These are phyloP conservation scores for Pneumocystis wakefieldiae DNA, from an alignment of 1,139 yeast species.

Conservation along the genomic window DNA sequence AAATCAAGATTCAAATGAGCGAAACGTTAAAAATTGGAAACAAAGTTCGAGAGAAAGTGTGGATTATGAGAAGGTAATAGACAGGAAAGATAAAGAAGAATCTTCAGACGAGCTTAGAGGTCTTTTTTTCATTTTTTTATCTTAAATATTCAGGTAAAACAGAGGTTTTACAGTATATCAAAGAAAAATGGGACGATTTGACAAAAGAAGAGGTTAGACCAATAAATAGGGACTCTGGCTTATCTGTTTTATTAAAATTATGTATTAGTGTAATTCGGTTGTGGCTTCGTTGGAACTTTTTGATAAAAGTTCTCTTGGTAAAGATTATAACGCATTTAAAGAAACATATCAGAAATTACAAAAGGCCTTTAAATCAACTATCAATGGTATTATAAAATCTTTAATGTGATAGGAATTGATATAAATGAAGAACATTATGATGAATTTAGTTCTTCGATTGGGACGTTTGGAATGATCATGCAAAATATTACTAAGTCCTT, in stretches of 20 bases:
- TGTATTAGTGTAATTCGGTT: conserved; percentile 46
- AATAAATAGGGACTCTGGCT: not conserved
- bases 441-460: conserved; percentile 68
- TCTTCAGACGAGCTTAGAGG: not conserved
- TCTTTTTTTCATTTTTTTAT: not conserved
- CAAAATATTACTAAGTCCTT: conserved; percentile 45
- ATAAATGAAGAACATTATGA: conserved; percentile 44
- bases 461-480: conserved; percentile 53
- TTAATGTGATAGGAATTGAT: not conserved
- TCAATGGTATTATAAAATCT: conserved; percentile 24
- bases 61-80: not conserved
- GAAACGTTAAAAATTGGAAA: not conserved
- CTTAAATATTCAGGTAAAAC: not conserved
- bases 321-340: conserved; percentile 54
- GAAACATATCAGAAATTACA: conserved; percentile 42
- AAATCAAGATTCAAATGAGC: not conserved
- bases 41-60: not conserved
- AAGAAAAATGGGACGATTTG: not conserved
- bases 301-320: conserved; percentile 78
- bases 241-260: not conserved
- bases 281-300: conserved; percentile 68
- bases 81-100: not conserved
- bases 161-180: not conserved
- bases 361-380: conserved; percentile 48
- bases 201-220: not conserved